Percentiles rank a stretch among this genome's conserved stretches.
These are phyloP conservation scores for Inga leiocalycina DNA, from an alignment of 306 rosid species.

Conservation along the genomic window DNA sequence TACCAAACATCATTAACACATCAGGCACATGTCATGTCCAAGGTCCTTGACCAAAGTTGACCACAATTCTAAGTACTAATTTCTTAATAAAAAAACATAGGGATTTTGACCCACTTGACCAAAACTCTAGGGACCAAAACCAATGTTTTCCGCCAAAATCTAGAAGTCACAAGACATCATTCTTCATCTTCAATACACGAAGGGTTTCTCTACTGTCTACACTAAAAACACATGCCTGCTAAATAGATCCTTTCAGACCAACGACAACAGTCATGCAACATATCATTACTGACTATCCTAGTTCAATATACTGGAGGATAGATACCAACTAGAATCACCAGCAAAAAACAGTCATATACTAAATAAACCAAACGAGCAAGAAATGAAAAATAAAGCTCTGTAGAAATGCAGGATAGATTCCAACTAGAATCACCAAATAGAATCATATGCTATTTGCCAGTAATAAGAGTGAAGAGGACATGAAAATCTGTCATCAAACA, in stretches of 20 bases:
- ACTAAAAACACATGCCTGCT: no score
- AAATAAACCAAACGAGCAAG: neutral
- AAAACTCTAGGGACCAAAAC: neutral
- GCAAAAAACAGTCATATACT: no score
- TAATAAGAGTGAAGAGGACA: slow-evolving; percentile 1
- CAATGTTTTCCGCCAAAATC: neutral
- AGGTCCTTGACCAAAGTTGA: neutral
- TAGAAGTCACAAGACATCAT: neutral
- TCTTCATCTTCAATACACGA: neutral
- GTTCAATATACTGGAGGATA: no score
- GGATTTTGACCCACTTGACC: neutral
- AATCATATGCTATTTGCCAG: neutral
- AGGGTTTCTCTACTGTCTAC: neutral
- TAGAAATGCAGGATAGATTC: neutral
- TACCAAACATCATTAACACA: neutral
- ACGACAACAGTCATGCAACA: neutral
- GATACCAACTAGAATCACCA: no score
- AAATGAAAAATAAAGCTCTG: neutral
- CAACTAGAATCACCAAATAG: no score
- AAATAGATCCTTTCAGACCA: neutral
- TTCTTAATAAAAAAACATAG: neutral
- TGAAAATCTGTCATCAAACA: slow-evolving; percentile 12
- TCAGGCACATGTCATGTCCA: neutral
- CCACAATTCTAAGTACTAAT: neutral
- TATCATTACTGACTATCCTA: neutral